Evolutionary conservation across 176 grass and related monocot genomes (phyloP).

Genomic region (Chloris gayana): DNA sequence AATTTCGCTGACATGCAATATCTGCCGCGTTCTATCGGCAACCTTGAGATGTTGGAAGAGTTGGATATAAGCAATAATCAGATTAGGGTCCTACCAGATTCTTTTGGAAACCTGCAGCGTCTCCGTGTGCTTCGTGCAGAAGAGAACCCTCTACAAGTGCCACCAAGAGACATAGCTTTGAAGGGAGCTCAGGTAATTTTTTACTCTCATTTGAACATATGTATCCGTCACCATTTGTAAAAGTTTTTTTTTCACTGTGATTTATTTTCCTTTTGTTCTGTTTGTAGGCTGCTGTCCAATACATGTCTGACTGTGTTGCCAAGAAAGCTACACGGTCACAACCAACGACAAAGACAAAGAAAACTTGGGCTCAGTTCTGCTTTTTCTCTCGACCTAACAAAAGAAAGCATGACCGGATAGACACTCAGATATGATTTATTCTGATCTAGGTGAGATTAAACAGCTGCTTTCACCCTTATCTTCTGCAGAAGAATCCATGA

Average conservation of each 20-base stretch:
- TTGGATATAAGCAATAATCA: conserved; percentile 99
- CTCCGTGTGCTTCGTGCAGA: conserved; percentile 75
- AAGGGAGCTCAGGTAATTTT: conserved; percentile 81
- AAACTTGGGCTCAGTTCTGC: conserved; percentile 78
- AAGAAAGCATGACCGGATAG: conserved; percentile 90
- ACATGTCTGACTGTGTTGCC: conserved; percentile 66
- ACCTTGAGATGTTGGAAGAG: conserved; percentile 97
- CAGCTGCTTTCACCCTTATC: background rate
- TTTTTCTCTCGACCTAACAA: conserved; percentile 89
- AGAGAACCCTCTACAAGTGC: conserved; percentile 95
- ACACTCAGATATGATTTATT: conserved; percentile 48
- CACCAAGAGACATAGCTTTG: conserved; percentile 86
- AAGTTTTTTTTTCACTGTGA: conserved; percentile 25
- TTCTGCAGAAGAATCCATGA: background rate
- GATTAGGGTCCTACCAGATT: conserved; percentile 90
- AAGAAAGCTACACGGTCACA: conserved; percentile 68
- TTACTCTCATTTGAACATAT: conserved; percentile 10
- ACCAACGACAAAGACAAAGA: conserved; percentile 66
- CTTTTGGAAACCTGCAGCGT: conserved; percentile 67
- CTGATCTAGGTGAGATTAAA: conserved; percentile 11
- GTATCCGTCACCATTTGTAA: background rate
- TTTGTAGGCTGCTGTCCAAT: conserved; percentile 78
- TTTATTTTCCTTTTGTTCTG: conserved; percentile 18
- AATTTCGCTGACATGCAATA: conserved; percentile 90
- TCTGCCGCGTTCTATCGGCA: conserved; percentile 88